A percentile compares a stretch with the other conserved stretches of the same genome.
phyloP scores from a whole-genome alignment of 2,329 filamentous ascomycete genomes.

The Ophiosphaerella narmari region DNA sequence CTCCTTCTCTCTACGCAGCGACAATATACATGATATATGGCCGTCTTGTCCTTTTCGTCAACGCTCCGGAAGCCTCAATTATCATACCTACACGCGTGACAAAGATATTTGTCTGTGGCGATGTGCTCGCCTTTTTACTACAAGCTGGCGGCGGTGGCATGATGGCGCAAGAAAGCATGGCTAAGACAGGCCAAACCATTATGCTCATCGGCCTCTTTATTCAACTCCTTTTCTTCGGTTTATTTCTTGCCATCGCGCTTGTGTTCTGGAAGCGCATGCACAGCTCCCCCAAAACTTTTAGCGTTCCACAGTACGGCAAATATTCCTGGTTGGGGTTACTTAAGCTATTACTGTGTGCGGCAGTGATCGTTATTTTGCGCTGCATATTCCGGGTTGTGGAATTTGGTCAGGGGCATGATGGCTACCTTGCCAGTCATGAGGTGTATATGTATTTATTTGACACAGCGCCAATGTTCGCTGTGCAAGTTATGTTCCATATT shows the following conservation, averaged over 20 bases:
- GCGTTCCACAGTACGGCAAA: constrained; percentile 33
- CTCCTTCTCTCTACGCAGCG: constrained; percentile 51
- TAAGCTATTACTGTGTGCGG: constrained; percentile 49
- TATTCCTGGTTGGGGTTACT: constrained; percentile 47
- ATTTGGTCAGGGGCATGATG: constrained; percentile 52
- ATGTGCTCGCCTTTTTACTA: constrained; percentile 57
- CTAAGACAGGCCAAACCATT: constrained; percentile 21
- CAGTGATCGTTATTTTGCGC: constrained; percentile 54
- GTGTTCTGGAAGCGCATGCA: constrained; percentile 29
- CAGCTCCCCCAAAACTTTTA: constrained; percentile 11
- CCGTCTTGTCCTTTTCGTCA: constrained; percentile 45
- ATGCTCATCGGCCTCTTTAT: constrained; percentile 31
- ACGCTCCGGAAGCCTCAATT: constrained; percentile 48
- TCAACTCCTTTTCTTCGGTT: constrained; percentile 29
- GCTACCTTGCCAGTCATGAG: constrained; percentile 52
- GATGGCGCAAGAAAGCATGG: constrained; percentile 23
- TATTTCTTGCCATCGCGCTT: constrained; percentile 26
- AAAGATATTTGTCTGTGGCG: constrained; percentile 59
- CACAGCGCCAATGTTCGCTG: constrained; percentile 48
- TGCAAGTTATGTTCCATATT: constrained; percentile 44
- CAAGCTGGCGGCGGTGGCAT: constrained; percentile 47
- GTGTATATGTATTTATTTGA: constrained; percentile 54
- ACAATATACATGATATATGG: constrained; percentile 52
- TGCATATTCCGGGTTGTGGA: constrained; percentile 56
- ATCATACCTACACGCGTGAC: constrained; percentile 54